Evolutionary conservation across 495 filamentous ascomycete genomes (phyloP), one percentile per base, ranked within the genome.

Genomic region (Hyaloscypha finlandica): DNA sequence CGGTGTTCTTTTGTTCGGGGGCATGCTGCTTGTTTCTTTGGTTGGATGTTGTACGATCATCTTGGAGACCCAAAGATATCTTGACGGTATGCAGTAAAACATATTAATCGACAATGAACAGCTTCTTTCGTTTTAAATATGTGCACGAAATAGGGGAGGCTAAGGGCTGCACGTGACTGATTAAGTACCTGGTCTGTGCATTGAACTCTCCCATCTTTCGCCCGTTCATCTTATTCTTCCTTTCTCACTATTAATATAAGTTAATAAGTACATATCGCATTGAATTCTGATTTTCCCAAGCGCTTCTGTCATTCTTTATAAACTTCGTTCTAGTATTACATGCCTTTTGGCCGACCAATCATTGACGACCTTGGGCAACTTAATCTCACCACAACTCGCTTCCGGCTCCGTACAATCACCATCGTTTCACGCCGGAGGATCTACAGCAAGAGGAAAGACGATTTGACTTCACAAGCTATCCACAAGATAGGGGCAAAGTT

Each of bases 1-100:
- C n/a, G 56, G 56, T 59, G 30, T 59, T 59, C 16, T 59, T n/a
- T 35, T 2, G 29, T 53, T 53, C 12, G 32, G 29, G 16, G 42
- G 42, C 42, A 48, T 19, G 42, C 42, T 48, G 11, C 42, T 48
- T 48, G 42, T 48, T 48, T 48, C 42, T 48, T 48, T 48, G 42
- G 42, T 48, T 16, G 42, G 42, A 48, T 48, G 16, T 19, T 48
- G 42, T 48, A 48, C 42, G 42, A 48, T 48, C 42, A 48, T 48
- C 42, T 48, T 14, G 9, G 42, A 48, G 42, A 48, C 16, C 4
- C 16, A 48, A 16, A 48, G 42, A 48, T 48, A 37, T 37, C 35
- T 37, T 37, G 35, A 1, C 12, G 35, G 35, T 37, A 37, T 25
- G 3, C 35, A 48, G 9, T 14, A 48, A 48, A 4, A 48, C 1